Evolutionary conservation across 2,329 filamentous ascomycete genomes (phyloP), one percentile per base, ranked within the genome.

Genomic region (Didymella pomorum): DNA sequence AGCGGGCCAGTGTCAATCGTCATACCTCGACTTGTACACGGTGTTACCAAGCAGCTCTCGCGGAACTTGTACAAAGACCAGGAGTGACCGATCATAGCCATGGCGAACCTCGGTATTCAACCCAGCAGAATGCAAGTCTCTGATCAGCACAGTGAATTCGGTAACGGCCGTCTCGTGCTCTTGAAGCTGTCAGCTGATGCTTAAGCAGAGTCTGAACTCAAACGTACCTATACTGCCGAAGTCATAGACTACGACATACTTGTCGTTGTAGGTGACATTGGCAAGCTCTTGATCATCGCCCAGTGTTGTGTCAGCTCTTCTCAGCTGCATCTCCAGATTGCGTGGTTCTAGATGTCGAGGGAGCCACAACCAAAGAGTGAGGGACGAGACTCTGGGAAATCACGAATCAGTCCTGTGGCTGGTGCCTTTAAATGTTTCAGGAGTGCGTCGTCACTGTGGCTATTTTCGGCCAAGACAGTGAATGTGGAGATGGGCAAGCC

Each of bases 181-280:
- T 73, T 18, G 3, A 25, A 6, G 37, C 25, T 33, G 4, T 56
- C 35, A 57, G 51, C 33, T 21, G n/a, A 14, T 0, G 6, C 16
- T 5, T 4, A 21, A 7, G 4, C 29, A 18, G 23, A n/a, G 6
- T 9, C 23, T 46, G 28, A 26, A 67, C 67, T 11, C 51, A 74
- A 68, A 69, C 71, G n/a, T 52, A 75, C 71, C 68, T 47, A 68
- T 31, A 18, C 61, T 58, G 28, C 63, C 60, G 47, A 69, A 75
- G 35, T 75, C 65, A 55, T 74, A 74, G 10, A 71, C 68, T 2
- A 74, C 49, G 21, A 74, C 68, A 62, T 74, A 75, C 47, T 73
- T 73, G 56, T 74, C 71, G 49, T 74, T 68, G 44, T 72, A 74
- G 5, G 65, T 67, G 35, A 68, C 64, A 41, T 71, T 62, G 16